Evolutionary conservation across 768 basidiomycete species (phyloP), one percentile per base, ranked within the genome.

Genomic region (Podaxis sp.): DNA sequence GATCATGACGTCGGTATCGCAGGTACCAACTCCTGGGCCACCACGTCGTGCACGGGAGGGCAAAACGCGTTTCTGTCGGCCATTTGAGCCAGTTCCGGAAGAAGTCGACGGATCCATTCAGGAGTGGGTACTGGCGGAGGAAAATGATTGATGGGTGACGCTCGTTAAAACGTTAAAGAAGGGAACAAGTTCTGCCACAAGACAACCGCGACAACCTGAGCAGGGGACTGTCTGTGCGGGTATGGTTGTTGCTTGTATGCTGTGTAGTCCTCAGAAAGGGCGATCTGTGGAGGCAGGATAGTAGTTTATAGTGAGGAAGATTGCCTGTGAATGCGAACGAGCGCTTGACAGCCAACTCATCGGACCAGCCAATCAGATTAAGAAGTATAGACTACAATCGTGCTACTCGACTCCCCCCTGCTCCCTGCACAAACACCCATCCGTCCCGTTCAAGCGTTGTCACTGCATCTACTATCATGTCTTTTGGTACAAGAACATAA

Each of bases 1-100:
- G 72, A 96, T 91, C 85, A 93, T 87, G 59, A 86, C 68, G 77
- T 96, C 94, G 17, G 88, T 80, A 71, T 93, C 90, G 71, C 87
- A 86, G 64, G 76, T 88, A 60, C 93, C 91, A 55, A 91, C 84
- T 38, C 91, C 91, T 29, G 90, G 88, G 15, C 91, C 91, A 59
- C 91, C 89, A 60, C 93, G 84, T 67, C 91, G 82, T 60, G 89
- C 84, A 68, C 94, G 85, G 73, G 91, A 84, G 47, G 94, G 94
- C 61, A 93, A 77, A 49, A 93, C 87, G 73, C 93, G 88, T 76
- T 89, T 90, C 75, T 86, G 87, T 60, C 83, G 85, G 65, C 76
- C 72, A 49, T 62, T 56, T 24, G 61, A 50, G 37, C 53, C 54
- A 47, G 54, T 36, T 15, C 53, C 54, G 11, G 46, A 49, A 4